phyloP scores from a whole-genome alignment of 306 rosid genomes.

The Macrotyloma uniflorum region DNA sequence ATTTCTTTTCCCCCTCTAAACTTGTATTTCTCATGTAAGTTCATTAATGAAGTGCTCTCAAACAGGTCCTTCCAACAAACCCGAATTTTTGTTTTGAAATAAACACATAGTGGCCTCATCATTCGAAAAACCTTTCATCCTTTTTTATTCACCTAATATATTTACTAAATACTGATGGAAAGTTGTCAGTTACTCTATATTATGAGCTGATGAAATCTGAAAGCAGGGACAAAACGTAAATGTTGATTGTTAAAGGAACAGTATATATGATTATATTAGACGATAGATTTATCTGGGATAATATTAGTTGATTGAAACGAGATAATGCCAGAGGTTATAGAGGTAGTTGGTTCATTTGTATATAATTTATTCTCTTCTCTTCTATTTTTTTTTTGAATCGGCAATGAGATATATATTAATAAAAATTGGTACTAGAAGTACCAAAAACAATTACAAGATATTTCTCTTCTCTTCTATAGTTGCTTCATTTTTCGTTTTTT shows the following conservation, averaged over 20 bases:
- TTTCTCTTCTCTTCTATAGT: slow-evolving; percentile 23
- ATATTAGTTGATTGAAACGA: slow-evolving; percentile 1
- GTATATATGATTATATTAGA: not conserved
- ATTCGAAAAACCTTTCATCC: not conserved
- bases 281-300: not conserved
- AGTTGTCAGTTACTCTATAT: not conserved
- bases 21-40: slow-evolving; percentile 10
- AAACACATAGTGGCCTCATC: not conserved
- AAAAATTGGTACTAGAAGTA: too few species aligned
- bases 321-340: not conserved
- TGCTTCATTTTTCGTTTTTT: not conserved
- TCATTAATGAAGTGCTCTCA: not conserved
- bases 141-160: not conserved
- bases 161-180: not conserved
- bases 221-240: not conserved
- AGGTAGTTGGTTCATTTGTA: not conserved
- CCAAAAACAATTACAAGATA: too few species aligned
- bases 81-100: not conserved
- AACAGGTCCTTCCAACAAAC: not conserved
- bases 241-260: not conserved
- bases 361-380: slow-evolving; percentile 24
- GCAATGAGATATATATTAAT: too few species aligned
- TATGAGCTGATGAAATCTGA: not conserved
- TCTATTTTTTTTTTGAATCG: too few species aligned
- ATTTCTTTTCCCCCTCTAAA: not conserved